Base-by-base conservation (phyloP, 768 basidiomycete genomes). In the Rubroboletus satanas region DNA sequence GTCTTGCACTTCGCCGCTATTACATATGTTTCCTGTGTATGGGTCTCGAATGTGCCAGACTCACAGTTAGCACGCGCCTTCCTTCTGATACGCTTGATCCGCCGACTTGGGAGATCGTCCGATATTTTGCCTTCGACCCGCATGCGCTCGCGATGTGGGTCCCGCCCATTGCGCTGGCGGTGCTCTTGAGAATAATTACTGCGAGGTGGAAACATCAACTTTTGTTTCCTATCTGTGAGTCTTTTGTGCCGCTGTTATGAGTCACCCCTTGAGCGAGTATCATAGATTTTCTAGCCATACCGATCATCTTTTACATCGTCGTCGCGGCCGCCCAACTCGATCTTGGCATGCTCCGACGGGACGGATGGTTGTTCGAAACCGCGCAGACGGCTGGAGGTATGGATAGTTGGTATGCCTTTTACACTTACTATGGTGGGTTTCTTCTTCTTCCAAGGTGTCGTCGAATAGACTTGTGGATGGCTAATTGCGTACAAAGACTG, bases 311-410 rank as follows among this genome's bases (percentile, higher is more conserved):
- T 73, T 98, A 98, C 68, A 64, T 89, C 52, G 75, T 93, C 44
- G 82, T 94, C 2, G 76, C 79, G 0, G 81, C 83, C 15, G 83
- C 81, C 0, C 74, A 79, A 17, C 70, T 90, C 38, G 75, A 90
- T 62, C 72, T 97, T 8, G 69, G 64, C 2, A 66, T 69, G 12
- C 73, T 99, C 15, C 77, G 95, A 17, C 64, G 66, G 7, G 67
- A 73, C 0, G 91, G 95, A 0, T 98, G 94, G 94, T 68, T 99
- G 28, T 98, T 98, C 61, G 87, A 96, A 64, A 54, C 60, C 41
- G 38, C 75, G 70, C 64, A 75, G 63, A 55, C 73, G 69, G 45
- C 64, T 72, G 51, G 60, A 12, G 54, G 58, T 5, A 65, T 65
- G 12, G 62, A 74, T 10, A 70, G 66, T 5, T 97, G 93, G 94